These are phyloP conservation scores for Rhizopus microsporus DNA, from an alignment of 371 early-diverging fungal genomes.

Conservation along the genomic window DNA sequence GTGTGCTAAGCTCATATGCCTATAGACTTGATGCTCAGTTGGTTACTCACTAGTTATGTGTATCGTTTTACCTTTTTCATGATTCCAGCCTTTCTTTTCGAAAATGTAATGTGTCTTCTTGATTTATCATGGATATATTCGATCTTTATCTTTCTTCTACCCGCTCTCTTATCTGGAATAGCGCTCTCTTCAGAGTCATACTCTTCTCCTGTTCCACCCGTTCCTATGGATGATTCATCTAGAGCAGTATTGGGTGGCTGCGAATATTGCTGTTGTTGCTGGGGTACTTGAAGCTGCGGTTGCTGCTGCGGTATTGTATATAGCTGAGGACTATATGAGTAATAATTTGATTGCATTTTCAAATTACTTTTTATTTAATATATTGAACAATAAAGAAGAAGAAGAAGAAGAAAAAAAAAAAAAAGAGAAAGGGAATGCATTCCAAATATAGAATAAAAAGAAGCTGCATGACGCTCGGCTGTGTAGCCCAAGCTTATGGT, in stretches of 20 bases:
- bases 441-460: not conserved
- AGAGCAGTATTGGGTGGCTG: not conserved
- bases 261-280: not conserved
- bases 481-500: not conserved
- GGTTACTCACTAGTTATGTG: not conserved
- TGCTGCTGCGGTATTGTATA: not conserved
- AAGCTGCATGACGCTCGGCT: not conserved
- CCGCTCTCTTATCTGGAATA: constrained; percentile 60
- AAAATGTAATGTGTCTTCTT: constrained; percentile 93
- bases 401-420: not conserved
- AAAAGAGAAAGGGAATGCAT: not conserved
- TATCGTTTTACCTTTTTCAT: constrained; percentile 85
- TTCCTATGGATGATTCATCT: constrained; percentile 7
- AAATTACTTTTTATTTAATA: not conserved
- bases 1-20: constrained; percentile 92
- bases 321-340: not conserved
- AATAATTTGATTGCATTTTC: constrained; percentile 1
- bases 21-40: constrained; percentile 20
- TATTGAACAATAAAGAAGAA: not conserved
- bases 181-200: constrained; percentile 40
- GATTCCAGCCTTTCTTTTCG: constrained; percentile 96
- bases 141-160: constrained; percentile 91
- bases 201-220: constrained; percentile 22
- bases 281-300: too few relatives aligned
- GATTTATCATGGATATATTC: constrained; percentile 92